Evolutionary conservation across 768 basidiomycete species (phyloP), one percentile per base, ranked within the genome.

Genomic region (Calocybe cyanea): DNA sequence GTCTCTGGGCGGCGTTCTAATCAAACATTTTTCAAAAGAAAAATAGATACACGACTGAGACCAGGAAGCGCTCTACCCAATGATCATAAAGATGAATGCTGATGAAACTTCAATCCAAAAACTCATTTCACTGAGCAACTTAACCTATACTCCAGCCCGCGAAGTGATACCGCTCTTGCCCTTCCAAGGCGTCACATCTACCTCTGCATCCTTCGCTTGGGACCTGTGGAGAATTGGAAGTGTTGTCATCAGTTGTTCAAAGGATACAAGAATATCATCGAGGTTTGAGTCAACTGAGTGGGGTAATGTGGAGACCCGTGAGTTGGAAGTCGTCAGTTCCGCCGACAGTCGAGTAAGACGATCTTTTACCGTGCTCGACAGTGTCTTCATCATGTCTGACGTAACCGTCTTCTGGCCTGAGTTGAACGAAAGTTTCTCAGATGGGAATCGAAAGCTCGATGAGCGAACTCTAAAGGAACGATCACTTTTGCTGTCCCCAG

Each of bases 221-320:
- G 38, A 40, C 13, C 36, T 24, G 7, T 48, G 21, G 15, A 51
- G 47, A 13, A 43, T 46, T 15, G 57, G 50, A 52, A 56, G 50
- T 1, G 49, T 41, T 1, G 50, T 10, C 33, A 56, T 49, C 31
- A 58, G 31, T 13, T 50, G 45, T 37, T 58, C 57, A 20, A 58
- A 58, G 2, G 57, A 58, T 17, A 35, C 40, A 2, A 58, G 50
- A 39, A 58, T 48, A 39, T 58, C 57, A 28, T 56, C 52, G 25
- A 58, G 45, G 20, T 43, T 46, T 19, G 49, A 48, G 28, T 52
- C 49, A 8, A 51, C 45, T 2, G 53, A 55, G 32, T 41, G 33
- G 18, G 14, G 11, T 19, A 43, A 25, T n/a, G 17, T 38, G 17
- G 40, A 25, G 38, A 36, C 48, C 25, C 38, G 33, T 34, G 55